Base-by-base conservation (phyloP, 2,329 filamentous ascomycete species). In the Mycocentrospora acerina region DNA sequence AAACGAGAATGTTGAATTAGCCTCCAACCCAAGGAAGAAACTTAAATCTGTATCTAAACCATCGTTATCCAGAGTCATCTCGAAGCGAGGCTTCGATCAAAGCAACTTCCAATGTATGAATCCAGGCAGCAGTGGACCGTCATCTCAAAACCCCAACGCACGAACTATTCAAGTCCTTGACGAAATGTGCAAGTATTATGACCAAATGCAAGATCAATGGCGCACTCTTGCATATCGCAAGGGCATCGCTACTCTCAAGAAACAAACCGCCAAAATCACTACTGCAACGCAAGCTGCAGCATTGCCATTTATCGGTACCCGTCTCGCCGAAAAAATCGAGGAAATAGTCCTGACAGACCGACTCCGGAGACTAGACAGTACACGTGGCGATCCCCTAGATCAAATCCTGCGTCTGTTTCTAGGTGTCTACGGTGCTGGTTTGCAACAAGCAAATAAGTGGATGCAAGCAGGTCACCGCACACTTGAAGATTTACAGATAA, bases 281-380 rank as follows among this genome's bases (percentile, higher is more conserved):
- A 90, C 85, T 0, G 82, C 79, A 41, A 76, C 82, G 32, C 78
- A 94, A 62, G 91, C 90, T 0, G 69, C 77, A 9, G 64, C 69
- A 2, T 74, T 96, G 1, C 81, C 82, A 1, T 78, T 76, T 41
- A 82, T 96, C 24, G 90, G 90, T 7, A 56, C 73, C 9, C 78
- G 87, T 1, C 71, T 96, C 2, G 90, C 90, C 0, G 74, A 79
- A 17, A 95, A 95, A 64, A 93, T 97, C 47, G 88, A 93, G 55
- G 91, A 96, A 60, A 95, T 96, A 29, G 87, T 82, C 2, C 74
- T 76, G 26, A 95, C 88, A 0, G 79, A 88, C 55, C 74, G 76
- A 17, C 77, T 96, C 1, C 78, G 78, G 28, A 78, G 85, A 25
- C 75, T 96, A 0, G 85, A 95, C 24, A 81, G 83, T 53, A 80